phyloP scores from a whole-genome alignment of 2,329 filamentous ascomycete genomes.

The Aspergillus intermedius region DNA sequence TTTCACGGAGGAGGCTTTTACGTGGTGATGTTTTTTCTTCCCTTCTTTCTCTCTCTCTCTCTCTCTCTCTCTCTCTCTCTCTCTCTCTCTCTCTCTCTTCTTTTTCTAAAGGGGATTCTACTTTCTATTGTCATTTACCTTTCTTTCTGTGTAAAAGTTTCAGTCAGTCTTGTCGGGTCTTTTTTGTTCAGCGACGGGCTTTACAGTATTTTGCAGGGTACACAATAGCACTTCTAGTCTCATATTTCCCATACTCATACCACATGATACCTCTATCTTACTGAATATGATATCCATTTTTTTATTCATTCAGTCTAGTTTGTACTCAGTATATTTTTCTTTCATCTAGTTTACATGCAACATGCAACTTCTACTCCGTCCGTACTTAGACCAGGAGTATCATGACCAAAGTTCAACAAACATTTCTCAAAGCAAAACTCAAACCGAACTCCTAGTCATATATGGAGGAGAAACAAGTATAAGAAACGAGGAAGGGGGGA shows the following conservation, averaged over 20 bases:
- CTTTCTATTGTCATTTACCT: background rate
- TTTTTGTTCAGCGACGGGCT: too few relatives aligned
- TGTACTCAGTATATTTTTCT: background rate
- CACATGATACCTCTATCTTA: too few relatives aligned
- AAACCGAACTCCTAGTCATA: too few relatives aligned
- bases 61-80: background rate
- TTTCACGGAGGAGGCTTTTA: constrained; percentile 61
- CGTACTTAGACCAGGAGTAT: too few relatives aligned
- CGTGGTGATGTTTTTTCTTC: constrained; percentile 38
- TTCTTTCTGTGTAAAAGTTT: constrained; percentile 1
- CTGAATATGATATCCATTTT: background rate
- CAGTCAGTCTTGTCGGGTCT: too few relatives aligned
- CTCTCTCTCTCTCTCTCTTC: background rate
- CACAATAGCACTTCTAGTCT: too few relatives aligned
- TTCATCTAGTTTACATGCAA: background rate
- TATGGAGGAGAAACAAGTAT: too few relatives aligned
- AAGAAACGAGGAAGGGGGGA: too few relatives aligned
- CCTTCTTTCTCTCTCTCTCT: background rate
- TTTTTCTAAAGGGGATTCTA: background rate
- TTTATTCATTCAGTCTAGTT: background rate
- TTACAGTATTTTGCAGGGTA: too few relatives aligned
- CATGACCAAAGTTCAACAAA: too few relatives aligned
- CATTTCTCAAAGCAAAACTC: too few relatives aligned
- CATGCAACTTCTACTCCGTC: background rate
- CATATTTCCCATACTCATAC: too few relatives aligned